Percentiles rank a stretch among this genome's conserved stretches.
These are phyloP conservation scores for Nigrospora sphaerica DNA, from an alignment of 2,329 filamentous ascomycete genomes.

Conservation along the genomic window DNA sequence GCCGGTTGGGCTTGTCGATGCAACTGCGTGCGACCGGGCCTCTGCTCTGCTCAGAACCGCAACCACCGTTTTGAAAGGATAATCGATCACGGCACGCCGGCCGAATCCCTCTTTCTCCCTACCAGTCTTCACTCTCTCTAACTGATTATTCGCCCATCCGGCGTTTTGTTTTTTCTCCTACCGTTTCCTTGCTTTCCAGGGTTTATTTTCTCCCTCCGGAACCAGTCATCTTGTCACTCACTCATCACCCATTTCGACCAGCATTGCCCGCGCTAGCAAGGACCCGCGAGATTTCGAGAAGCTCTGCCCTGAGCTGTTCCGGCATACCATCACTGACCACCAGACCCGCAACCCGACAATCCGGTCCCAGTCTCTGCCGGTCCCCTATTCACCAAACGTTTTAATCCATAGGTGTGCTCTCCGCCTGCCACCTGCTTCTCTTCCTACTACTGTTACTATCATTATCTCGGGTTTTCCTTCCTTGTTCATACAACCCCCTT, in stretches of 20 bases:
- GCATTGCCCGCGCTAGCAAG: constrained; percentile 25
- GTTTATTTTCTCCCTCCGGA: too few relatives aligned
- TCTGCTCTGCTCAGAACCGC: too few relatives aligned
- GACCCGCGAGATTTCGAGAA: constrained; percentile 25
- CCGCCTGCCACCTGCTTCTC: constrained; percentile 12
- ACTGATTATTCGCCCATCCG: too few relatives aligned
- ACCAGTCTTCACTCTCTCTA: too few relatives aligned
- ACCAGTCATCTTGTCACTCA: too few relatives aligned
- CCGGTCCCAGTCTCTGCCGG: constrained; percentile 23
- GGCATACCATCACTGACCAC: constrained; percentile 18
- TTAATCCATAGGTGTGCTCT: constrained; percentile 12
- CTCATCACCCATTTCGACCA: constrained; percentile 1
- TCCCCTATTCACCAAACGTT: constrained; percentile 20
- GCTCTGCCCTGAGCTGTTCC: constrained; percentile 18
- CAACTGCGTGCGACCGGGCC: too few relatives aligned
- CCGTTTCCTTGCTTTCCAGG: too few relatives aligned
- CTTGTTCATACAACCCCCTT: not conserved
- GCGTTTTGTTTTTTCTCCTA: too few relatives aligned
- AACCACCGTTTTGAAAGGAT: too few relatives aligned
- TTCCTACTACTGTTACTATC: constrained; percentile 9
- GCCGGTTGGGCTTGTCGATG: too few relatives aligned
- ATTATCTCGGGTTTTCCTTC: constrained; percentile 6
- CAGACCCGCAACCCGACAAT: constrained; percentile 24
- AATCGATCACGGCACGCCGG: too few relatives aligned
- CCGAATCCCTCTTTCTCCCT: too few relatives aligned